A percentile compares a stretch with the other conserved stretches of the same genome.
Conservation (phyloP, 2,329 filamentous ascomycete genomes). For the Passalora sequoiae region DNA sequence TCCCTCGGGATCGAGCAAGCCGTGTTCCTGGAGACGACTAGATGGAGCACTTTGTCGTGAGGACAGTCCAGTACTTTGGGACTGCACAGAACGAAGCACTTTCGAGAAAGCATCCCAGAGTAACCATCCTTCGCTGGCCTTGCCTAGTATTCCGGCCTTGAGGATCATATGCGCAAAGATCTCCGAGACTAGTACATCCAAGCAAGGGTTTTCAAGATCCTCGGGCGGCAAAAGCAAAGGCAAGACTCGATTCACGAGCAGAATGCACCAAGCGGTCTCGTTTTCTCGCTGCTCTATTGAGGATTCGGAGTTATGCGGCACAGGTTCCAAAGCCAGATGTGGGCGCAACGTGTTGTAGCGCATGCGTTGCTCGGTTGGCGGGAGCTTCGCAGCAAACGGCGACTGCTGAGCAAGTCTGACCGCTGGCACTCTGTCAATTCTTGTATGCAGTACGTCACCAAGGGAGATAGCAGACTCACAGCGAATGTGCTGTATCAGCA, state of each 20-base stretch:
- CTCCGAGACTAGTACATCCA: constrained; percentile 77
- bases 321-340: constrained; percentile 72
- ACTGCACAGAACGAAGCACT: constrained; percentile 45
- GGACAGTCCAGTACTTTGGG: constrained; percentile 23
- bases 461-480: constrained; percentile 49
- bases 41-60: constrained; percentile 20
- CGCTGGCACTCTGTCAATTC: constrained; percentile 18
- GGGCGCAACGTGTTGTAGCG: constrained; percentile 77
- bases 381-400: constrained; percentile 2
- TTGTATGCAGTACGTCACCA: background rate
- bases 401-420: constrained; percentile 18
- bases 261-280: constrained; percentile 77
- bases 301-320: constrained; percentile 49
- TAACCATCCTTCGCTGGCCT: constrained; percentile 80
- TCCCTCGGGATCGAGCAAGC: constrained; percentile 50
- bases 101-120: constrained; percentile 81
- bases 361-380: constrained; percentile 11
- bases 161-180: constrained; percentile 87
- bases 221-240: constrained; percentile 85
- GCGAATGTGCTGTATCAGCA: constrained; percentile 73
- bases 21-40: constrained; percentile 53
- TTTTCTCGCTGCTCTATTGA: constrained; percentile 62
- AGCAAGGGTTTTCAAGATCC: constrained; percentile 80
- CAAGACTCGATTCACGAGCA: constrained; percentile 77
- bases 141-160: constrained; percentile 73